Percentiles rank a stretch among this genome's conserved stretches.
Evolutionary conservation across 305 asterid species (phyloP).

Genomic region (Andrographis paniculata): DNA sequence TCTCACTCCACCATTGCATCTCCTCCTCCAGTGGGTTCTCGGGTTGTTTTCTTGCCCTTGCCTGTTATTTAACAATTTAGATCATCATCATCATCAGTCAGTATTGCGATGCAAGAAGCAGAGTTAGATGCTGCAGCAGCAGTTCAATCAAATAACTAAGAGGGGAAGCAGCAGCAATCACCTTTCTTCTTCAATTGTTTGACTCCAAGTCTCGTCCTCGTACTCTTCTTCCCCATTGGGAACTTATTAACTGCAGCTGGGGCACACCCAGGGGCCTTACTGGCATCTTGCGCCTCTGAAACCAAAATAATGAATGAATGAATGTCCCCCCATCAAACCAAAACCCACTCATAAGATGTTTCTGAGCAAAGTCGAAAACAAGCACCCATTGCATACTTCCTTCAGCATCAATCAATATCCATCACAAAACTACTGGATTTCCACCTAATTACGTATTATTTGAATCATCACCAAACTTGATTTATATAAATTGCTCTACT

Average conservation of each 20-base stretch:
- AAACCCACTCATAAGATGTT: slow-evolving; percentile 1
- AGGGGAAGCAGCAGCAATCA: slow-evolving; percentile 4
- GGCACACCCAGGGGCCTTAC: slow-evolving; percentile 28
- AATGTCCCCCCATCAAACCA: background rate
- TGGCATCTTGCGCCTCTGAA: slow-evolving; percentile 28
- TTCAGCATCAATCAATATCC: too few species aligned
- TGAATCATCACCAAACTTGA: too few species aligned
- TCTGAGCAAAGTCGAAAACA: background rate
- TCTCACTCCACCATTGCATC: slow-evolving; percentile 71
- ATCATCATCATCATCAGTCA: too few species aligned
- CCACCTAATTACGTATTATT: too few species aligned
- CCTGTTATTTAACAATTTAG: too few species aligned
- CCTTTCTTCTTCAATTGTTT: slow-evolving; percentile 55
- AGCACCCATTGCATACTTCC: too few species aligned
- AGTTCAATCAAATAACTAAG: background rate
- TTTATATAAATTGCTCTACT: too few species aligned
- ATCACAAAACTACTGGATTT: too few species aligned
- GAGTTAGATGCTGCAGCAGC: background rate
- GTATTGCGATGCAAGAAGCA: background rate
- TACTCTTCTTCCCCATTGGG: slow-evolving; percentile 61
- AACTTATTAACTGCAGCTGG: too few species aligned
- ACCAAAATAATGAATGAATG: background rate
- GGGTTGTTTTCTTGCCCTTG: slow-evolving; percentile 33
- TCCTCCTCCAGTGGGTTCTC: slow-evolving; percentile 29
- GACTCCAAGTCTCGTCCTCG: slow-evolving; percentile 39